Base-by-base conservation (phyloP, 2,329 filamentous ascomycete genomes). In the Endocalyx cinctus region DNA sequence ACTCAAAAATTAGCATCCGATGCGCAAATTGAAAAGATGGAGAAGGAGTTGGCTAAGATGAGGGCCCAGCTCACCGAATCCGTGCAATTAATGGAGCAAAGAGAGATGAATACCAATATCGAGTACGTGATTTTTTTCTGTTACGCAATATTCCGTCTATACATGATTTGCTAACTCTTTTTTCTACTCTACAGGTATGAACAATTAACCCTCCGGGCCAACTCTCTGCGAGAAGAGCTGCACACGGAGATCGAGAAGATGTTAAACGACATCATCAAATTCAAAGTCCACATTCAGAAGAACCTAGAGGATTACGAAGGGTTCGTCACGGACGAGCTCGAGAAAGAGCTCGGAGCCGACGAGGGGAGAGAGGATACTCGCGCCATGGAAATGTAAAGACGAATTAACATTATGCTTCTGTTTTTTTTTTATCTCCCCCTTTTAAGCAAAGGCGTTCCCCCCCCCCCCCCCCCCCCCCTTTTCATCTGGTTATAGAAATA, bases 21-120 rank as follows among this genome's bases (percentile, higher is more conserved):
- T 57, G 80, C 89, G 7, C 90, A 97, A 59, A 95, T 98, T 51
- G 92, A 98, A 63, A 92, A 92, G 69, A 94, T 96, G 83, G 92
- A 98, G 64, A 96, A 95, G 62, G 89, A 98, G 59, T 69, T 98
- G n/a, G 84, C 86, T 29, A 87, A 88, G 58, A 94, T 97, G 87
- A 77, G 89, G 26, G 77, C 83, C 3, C 83, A 82, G 10, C 68
- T 96, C 18, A 82, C 79, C 3, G 90, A 96, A 59, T 88, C 82
- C 20, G 84, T 96, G 33, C 87, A 96, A 61, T 63, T 94, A 29
- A 83, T 96, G 75, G 88, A 96, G 59, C 90, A 96, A 61, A 74
- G 87, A 35, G 89, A 97, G 67, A 95, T 97, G 77, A 94, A 89
- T 51, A 92, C 87, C 10, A 94, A 90, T 40, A 92, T 97, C 49